These are phyloP conservation scores for Nasturtium officinale DNA, from an alignment of 345 rosid genomes.

Conservation along the genomic window DNA sequence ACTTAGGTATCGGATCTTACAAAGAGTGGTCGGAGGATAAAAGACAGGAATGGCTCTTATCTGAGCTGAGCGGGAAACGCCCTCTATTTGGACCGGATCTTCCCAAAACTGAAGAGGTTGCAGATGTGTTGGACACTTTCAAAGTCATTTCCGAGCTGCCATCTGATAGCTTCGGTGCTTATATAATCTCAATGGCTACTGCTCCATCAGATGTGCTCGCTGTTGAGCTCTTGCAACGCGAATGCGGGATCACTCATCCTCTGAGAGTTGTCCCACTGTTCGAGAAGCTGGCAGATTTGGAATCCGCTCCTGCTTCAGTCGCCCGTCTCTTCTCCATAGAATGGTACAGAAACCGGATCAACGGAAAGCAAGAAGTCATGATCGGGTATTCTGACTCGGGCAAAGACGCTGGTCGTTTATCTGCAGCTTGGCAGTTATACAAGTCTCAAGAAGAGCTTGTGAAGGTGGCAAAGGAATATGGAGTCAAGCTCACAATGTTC, in stretches of 20 bases:
- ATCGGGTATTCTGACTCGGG: constrained; percentile 98
- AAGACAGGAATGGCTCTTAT: constrained; percentile 87
- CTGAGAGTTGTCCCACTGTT: constrained; percentile 93
- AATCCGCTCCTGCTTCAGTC: constrained; percentile 90
- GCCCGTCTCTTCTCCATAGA: constrained; percentile 93
- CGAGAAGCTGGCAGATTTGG: constrained; percentile 93
- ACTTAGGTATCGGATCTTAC: constrained; percentile 80
- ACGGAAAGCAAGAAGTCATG: constrained; percentile 98
- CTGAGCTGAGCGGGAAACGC: constrained; percentile 87
- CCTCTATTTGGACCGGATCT: constrained; percentile 98
- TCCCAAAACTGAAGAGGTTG: constrained; percentile 85
- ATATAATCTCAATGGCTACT: constrained; percentile 96
- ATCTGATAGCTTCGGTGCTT: constrained; percentile 82
- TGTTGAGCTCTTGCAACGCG: constrained; percentile 93
- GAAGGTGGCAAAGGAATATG: constrained; percentile 79
- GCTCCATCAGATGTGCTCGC: constrained; percentile 93
- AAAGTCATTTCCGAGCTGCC: constrained; percentile 89
- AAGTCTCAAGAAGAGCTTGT: constrained; percentile 95
- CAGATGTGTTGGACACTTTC: constrained; percentile 84
- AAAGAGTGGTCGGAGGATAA: constrained; percentile 86
- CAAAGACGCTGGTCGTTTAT: constrained; percentile 92
- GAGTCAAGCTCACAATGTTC: constrained; percentile 92
- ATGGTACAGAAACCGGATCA: constrained; percentile 83
- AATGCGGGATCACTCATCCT: constrained; percentile 78
- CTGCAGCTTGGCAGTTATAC: constrained; percentile 95